Evolutionary conservation across 768 basidiomycete species (phyloP).

Genomic region (Trichaptum fuscoviolaceum): DNA sequence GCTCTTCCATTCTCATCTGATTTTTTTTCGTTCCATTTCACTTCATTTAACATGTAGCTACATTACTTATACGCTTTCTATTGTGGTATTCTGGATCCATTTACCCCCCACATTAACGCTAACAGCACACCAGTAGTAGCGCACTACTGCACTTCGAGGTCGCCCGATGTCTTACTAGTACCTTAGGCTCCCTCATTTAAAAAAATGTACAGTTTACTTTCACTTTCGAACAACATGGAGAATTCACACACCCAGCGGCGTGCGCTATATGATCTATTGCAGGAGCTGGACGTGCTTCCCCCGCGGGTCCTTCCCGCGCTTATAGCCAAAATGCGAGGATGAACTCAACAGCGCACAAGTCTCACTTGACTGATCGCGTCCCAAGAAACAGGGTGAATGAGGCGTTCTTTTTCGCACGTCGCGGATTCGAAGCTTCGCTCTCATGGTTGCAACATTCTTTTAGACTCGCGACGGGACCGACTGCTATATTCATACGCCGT

Average conservation of each 20-base stretch:
- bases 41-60: conserved; percentile 1
- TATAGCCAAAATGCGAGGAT: conserved; percentile 1
- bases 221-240: background rate
- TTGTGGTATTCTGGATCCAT: background rate
- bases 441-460: background rate
- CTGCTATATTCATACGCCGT: background rate
- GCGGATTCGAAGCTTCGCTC: background rate
- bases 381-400: background rate
- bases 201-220: conserved; percentile 1
- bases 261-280: background rate
- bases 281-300: background rate
- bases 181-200: background rate
- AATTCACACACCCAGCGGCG: background rate
- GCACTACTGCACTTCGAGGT: background rate
- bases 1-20: background rate
- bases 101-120: background rate
- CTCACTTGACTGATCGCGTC: background rate
- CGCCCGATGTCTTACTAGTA: background rate
- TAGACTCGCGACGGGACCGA: background rate
- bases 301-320: background rate
- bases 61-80: conserved; percentile 1
- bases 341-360: background rate
- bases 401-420: background rate
- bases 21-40: background rate
- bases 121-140: background rate